Conservation (phyloP, 176 grass and related monocot genomes). For the Olyra latifolia region DNA sequence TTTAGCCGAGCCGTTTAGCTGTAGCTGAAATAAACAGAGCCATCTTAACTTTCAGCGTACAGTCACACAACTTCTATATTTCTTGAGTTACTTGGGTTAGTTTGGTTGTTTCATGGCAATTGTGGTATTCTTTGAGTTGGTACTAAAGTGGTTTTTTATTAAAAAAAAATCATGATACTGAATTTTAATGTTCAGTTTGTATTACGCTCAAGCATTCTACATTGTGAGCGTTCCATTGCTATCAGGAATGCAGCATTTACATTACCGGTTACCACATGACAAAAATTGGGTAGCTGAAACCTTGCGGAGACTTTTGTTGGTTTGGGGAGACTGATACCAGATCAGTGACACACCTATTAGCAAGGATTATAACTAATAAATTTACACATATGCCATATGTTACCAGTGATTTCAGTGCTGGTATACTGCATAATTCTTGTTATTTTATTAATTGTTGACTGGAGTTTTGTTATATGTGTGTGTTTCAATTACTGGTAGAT, state of each 20-base stretch:
- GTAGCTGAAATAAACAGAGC: no score
- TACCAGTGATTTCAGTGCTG: neutral
- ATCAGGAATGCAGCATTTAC: neutral
- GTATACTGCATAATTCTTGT: neutral
- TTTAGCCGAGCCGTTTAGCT: no score
- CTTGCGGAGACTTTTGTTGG: no score
- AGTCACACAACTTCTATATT: neutral
- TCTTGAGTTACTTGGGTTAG: neutral
- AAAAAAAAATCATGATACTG: neutral
- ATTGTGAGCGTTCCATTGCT: neutral
- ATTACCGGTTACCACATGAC: no score
- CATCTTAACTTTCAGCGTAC: neutral
- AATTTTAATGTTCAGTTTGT: neutral
- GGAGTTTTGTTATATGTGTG: no score
- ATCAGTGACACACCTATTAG: no score
- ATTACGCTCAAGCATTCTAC: neutral
- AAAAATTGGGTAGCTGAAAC: no score
- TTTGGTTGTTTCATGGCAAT: slow-evolving; percentile 3
- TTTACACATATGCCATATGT: neutral
- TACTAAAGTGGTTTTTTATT: neutral
- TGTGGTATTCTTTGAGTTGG: neutral
- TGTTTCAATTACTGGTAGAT: neutral
- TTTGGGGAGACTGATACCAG: no score
- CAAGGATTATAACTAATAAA: neutral
- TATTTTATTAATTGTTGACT: neutral